Conservation (phyloP, 108 stramenopile species). For the Chaetoceros muelleri region DNA sequence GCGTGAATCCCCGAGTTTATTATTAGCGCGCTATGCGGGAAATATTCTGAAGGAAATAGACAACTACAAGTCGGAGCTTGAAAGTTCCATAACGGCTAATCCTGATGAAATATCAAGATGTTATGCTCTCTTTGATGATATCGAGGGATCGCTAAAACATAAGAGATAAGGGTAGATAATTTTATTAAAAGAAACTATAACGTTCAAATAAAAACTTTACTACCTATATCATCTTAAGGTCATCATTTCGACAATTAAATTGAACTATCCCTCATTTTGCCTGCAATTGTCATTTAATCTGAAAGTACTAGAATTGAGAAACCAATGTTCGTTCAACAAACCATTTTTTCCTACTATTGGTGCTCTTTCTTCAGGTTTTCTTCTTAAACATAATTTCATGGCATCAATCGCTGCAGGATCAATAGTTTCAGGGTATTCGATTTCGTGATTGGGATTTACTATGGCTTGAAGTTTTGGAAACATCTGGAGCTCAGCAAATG, state of each 20-base stretch:
- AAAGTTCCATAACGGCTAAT: neutral
- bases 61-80: neutral
- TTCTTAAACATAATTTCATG: conserved; percentile 61
- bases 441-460: conserved; percentile 73
- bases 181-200: neutral
- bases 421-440: conserved; percentile 54
- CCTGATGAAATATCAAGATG: neutral
- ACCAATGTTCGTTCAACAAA: conserved; percentile 67
- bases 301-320: no score
- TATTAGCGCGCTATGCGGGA: neutral
- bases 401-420: conserved; percentile 72
- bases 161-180: conserved; percentile 20
- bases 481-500: conserved; percentile 88
- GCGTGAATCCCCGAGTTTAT: neutral
- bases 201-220: conserved; percentile 1
- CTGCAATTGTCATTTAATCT: no score
- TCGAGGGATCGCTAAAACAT: neutral
- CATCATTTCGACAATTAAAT: no score
- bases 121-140: conserved; percentile 1
- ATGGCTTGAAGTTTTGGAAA: conserved; percentile 95
- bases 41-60: neutral
- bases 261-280: no score
- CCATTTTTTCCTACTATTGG: conserved; percentile 76
- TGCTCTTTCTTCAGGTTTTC: conserved; percentile 63
- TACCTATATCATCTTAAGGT: no score